Conservation (phyloP, 202 grass and related monocot genomes). For the Hordeum pubiflorum region DNA sequence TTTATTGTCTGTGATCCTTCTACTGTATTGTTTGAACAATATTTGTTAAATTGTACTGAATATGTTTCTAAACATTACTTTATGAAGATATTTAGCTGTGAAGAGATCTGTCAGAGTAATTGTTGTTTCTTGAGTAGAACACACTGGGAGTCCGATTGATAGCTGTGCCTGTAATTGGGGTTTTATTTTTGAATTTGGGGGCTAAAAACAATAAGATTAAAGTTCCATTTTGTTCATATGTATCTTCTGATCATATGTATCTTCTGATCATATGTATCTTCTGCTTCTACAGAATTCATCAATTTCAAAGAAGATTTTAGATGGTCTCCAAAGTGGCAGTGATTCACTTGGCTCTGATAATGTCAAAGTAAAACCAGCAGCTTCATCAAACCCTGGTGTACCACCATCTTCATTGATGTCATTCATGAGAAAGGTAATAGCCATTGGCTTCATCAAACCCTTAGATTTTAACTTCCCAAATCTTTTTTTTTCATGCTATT, state of each 20-base stretch:
- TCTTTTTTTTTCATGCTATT: conserved; percentile 4
- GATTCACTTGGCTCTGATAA: conserved; percentile 79
- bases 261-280: conserved; percentile 1
- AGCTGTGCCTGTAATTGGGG: not conserved
- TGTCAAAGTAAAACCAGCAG: conserved; percentile 70
- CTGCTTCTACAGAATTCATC: conserved; percentile 51
- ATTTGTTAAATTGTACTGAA: not conserved
- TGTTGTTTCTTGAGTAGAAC: not conserved
- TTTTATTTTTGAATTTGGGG: not conserved
- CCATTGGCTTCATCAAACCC: not conserved
- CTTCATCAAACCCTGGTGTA: conserved; percentile 78
- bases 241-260: not conserved
- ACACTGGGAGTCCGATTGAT: not conserved
- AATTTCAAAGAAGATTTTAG: conserved; percentile 59
- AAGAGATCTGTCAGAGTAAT: conserved; percentile 8
- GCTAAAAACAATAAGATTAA: not conserved
- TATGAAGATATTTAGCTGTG: not conserved
- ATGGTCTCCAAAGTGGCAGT: conserved; percentile 69
- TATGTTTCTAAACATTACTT: conserved; percentile 3
- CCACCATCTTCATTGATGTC: conserved; percentile 91
- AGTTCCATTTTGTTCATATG: not conserved
- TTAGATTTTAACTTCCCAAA: not conserved
- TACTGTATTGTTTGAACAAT: not conserved
- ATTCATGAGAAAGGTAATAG: conserved; percentile 73
- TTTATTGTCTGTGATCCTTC: not conserved